These are phyloP conservation scores for Mycena metata DNA, from an alignment of 768 basidiomycete genomes.

Conservation along the genomic window DNA sequence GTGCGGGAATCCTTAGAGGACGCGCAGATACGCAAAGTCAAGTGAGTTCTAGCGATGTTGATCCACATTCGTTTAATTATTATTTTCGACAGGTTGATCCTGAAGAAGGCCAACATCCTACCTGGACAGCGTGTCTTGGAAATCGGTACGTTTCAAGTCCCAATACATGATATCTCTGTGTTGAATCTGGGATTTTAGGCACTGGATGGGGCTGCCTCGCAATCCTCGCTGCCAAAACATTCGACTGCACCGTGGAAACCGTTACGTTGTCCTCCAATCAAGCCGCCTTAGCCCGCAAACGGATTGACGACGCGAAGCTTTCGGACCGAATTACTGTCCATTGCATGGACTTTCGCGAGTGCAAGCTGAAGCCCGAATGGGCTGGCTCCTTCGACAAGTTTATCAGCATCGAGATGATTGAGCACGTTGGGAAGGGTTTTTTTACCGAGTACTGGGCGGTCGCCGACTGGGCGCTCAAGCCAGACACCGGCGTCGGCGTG, in stretches of 20 bases:
- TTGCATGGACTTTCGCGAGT: slow-evolving; percentile 65
- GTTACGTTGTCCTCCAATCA: slow-evolving; percentile 67
- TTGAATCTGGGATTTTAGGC: slow-evolving; percentile 41
- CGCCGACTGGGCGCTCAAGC: slow-evolving; percentile 64
- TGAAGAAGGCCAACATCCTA: slow-evolving; percentile 62
- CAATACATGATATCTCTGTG: neutral
- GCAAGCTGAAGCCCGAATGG: slow-evolving; percentile 57
- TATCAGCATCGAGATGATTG: slow-evolving; percentile 72
- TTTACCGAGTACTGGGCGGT: slow-evolving; percentile 62
- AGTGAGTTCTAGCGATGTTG: slow-evolving; percentile 25
- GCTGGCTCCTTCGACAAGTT: slow-evolving; percentile 63
- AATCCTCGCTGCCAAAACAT: slow-evolving; percentile 57
- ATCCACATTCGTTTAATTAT: neutral
- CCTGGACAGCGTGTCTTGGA: slow-evolving; percentile 65
- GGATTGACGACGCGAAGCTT: slow-evolving; percentile 55
- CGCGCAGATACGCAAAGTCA: slow-evolving; percentile 36
- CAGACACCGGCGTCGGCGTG: slow-evolving; percentile 60
- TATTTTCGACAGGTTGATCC: slow-evolving; percentile 48
- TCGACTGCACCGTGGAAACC: slow-evolving; percentile 65
- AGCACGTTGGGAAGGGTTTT: slow-evolving; percentile 66
- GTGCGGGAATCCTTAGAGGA: slow-evolving; percentile 39
- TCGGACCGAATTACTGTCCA: slow-evolving; percentile 60
- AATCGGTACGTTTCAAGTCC: slow-evolving; percentile 44
- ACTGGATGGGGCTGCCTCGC: slow-evolving; percentile 69
- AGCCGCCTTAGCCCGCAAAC: slow-evolving; percentile 58